Base-by-base conservation (phyloP, 441 rosid species). In the Pelargonium citronellum region DNA sequence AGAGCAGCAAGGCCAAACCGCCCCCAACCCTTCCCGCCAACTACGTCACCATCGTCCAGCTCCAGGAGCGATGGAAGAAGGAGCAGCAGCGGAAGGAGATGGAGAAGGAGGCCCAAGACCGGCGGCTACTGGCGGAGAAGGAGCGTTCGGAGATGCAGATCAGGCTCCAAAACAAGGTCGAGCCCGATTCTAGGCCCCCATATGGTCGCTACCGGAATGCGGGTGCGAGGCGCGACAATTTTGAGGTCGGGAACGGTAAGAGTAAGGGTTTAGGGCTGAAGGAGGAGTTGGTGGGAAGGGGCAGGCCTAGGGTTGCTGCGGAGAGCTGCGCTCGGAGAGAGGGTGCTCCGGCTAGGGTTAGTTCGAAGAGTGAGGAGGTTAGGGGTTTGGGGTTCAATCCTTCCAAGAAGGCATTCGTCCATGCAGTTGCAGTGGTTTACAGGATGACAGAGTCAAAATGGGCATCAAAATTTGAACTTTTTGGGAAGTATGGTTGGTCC, bases 11-110 rank as follows among this genome's bases (percentile, higher is more conserved):
- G 55, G 55, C 15, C 55, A 70, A 62, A 30, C 67, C 55, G 24
- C 37, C 53, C 2, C 73, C 79, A 15, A 19, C 66, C 2, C 7
- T 77, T 60, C 86, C 88, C 1, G 22, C 83, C 6, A 74, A 82
- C 62, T 85, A 66, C 72, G 79, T 82, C 17, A 80, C 82, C 22
- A 82, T 87, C 60, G 51, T n/a, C 30, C 71, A 81, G 57, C 82
- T 85, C 46, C 71, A 58, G 37, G 71, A 85, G 34, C 81, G 82
- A 12, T 79, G 88, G 87, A 10, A 44, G 7, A 64, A 77, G 57
- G 71, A 78, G 68, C 70, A 70, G 68, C 72, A 65, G 62, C 53
- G 47, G 49, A 77, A 76, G 67, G 74, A 69, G 66, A 57, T 22
- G 24, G 24, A 22, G 24, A 22, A 64, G 57, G 73, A 73, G 20